Base-by-base conservation (phyloP, 1,284 basidiomycete species). In the Singerocomus rubriflavus region DNA sequence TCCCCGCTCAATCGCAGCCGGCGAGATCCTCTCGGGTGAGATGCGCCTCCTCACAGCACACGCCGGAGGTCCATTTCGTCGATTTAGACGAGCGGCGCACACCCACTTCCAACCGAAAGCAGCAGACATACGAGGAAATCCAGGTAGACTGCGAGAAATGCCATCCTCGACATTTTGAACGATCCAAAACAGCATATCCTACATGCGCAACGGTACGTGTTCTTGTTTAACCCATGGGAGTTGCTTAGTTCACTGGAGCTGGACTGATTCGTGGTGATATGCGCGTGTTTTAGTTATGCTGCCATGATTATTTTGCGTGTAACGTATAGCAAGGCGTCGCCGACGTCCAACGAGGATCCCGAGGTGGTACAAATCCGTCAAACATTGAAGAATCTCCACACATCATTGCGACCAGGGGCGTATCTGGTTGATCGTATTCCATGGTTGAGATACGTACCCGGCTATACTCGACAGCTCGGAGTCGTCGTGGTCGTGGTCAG, bases 221-320 rank as follows among this genome's bases (percentile, higher is more conserved):
- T n/a, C n/a, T n/a, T n/a, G n/a, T n/a, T n/a, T n/a, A n/a, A n/a
- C n/a, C n/a, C n/a, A n/a, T n/a, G n/a, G n/a, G n/a, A n/a, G n/a
- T n/a, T 29, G n/a, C 14, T 6, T 11, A 10, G 8, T 29, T 43
- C 11, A 4, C 2, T 43, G 31, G 27, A n/a, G n/a, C n/a, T 5
- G 7, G n/a, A n/a, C 30, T 45, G 16, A 7, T 14, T 0, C 16
- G 2, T 12, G 14, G n/a, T n/a, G n/a, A n/a, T n/a, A n/a, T n/a
- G n/a, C n/a, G n/a, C n/a, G 13, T 37, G 4, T 12, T 43, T 25
- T 14, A 85, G 83, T 37, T 88, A 80, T 57, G 77, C 84, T 0
- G 78, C 83, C 0, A 79, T 79, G 2, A 73, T 87, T 1, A 80
- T 87, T 4, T 74, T 89, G 65, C 75, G 78, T 2, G 68, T 88